These are phyloP conservation scores for Globisporangium paddicum DNA, from an alignment of 352 stramenopile species.

Conservation along the genomic window DNA sequence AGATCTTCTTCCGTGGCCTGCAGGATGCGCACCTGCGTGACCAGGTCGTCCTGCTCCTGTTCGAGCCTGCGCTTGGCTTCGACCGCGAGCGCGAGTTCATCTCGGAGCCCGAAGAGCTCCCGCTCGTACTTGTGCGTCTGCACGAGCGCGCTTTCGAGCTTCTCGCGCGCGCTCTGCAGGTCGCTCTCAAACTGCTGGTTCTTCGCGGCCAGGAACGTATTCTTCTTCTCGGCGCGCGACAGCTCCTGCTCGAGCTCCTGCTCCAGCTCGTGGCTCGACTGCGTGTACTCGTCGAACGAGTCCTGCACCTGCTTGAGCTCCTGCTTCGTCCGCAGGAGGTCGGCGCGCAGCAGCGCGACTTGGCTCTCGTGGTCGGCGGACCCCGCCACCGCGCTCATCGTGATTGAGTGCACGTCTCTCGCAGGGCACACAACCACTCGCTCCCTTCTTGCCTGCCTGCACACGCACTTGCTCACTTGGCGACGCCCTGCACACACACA, in stretches of 20 bases:
- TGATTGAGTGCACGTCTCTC: too few species aligned
- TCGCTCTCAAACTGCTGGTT: slow-evolving; percentile 54
- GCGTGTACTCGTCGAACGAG: slow-evolving; percentile 79
- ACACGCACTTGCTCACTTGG: too few species aligned
- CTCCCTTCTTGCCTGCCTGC: too few species aligned
- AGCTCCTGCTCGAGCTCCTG: slow-evolving; percentile 75
- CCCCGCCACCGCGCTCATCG: not conserved
- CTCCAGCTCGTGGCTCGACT: slow-evolving; percentile 79
- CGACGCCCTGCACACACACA: too few species aligned
- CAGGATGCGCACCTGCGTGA: slow-evolving; percentile 79
- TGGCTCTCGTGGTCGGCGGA: slow-evolving; percentile 2
- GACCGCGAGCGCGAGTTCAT: slow-evolving; percentile 32
- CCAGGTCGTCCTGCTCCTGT: slow-evolving; percentile 72
- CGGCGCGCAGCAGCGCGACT: slow-evolving; percentile 28
- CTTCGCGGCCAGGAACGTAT: slow-evolving; percentile 32
- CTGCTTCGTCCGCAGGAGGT: slow-evolving; percentile 48
- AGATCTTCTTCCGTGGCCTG: slow-evolving; percentile 75
- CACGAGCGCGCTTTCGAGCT: slow-evolving; percentile 48
- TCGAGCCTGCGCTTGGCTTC: slow-evolving; percentile 48
- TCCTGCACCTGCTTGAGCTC: slow-evolving; percentile 68
- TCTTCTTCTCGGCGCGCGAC: slow-evolving; percentile 50
- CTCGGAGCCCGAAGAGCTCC: slow-evolving; percentile 37
- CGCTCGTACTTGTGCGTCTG: slow-evolving; percentile 51
- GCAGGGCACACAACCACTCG: too few species aligned
- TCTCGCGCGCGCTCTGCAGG: slow-evolving; percentile 35